A percentile compares a stretch with the other conserved stretches of the same genome.
Evolutionary conservation across 371 early-diverging fungal genomes (phyloP).

Genomic region (Mucor mucedo): DNA sequence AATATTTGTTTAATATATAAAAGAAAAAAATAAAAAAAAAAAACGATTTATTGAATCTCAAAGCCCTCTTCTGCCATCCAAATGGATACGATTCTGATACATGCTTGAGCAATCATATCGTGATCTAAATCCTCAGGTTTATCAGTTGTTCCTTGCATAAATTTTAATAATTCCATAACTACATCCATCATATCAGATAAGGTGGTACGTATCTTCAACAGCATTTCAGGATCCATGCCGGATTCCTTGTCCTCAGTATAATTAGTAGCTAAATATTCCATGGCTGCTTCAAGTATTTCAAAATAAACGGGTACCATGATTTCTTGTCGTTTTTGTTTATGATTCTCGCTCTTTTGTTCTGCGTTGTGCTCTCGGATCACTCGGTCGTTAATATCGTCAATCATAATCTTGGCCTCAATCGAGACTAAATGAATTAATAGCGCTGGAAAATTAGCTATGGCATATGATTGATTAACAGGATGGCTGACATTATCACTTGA

Average conservation of each 20-base stretch:
- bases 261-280: conserved; percentile 39
- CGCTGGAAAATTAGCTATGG: conserved; percentile 47
- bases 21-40: background rate
- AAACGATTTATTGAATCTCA: conserved; percentile 30
- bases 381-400: conserved; percentile 53
- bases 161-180: conserved; percentile 44
- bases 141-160: conserved; percentile 37
- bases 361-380: conserved; percentile 30
- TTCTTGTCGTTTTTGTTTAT: conserved; percentile 37
- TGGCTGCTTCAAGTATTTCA: conserved; percentile 52
- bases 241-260: conserved; percentile 12
- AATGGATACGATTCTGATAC: conserved; percentile 46
- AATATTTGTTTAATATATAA: background rate
- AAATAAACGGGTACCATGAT: conserved; percentile 50
- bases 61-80: conserved; percentile 56
- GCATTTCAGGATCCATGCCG: conserved; percentile 48
- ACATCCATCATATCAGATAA: conserved; percentile 51
- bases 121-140: conserved; percentile 31
- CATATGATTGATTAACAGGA: conserved; percentile 11
- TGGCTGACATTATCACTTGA: conserved; percentile 8
- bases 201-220: conserved; percentile 46
- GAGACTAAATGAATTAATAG: conserved; percentile 53
- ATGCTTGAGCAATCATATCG: conserved; percentile 48
- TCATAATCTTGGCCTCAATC: conserved; percentile 56
- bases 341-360: conserved; percentile 15